Evolutionary conservation across 495 filamentous ascomycete genomes (phyloP).

Genomic region (Penicillium taxi): DNA sequence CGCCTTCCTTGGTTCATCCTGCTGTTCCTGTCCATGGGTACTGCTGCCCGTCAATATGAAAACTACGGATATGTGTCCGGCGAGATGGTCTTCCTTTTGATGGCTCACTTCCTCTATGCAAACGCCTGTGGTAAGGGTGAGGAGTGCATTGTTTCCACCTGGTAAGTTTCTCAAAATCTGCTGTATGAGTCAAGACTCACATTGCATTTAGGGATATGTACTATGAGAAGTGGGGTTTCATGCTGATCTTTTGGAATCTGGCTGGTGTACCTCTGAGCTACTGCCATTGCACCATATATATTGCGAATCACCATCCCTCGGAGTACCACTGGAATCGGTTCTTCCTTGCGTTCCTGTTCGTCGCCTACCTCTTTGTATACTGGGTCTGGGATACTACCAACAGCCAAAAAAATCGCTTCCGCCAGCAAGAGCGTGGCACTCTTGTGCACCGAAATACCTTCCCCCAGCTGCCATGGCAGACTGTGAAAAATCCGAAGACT

Average conservation of each 20-base stretch:
- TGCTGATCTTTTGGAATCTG: conserved; percentile 99
- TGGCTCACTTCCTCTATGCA: conserved; percentile 94
- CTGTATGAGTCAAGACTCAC: conserved; percentile 1
- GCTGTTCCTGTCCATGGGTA: conserved; percentile 65
- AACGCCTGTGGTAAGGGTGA: conserved; percentile 96
- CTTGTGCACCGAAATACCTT: conserved; percentile 68
- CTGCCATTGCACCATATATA: conserved; percentile 93
- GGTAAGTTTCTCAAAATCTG: conserved; percentile 40
- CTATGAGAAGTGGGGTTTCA: conserved; percentile 99
- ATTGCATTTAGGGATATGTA: conserved; percentile 71
- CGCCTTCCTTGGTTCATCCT: conserved; percentile 95
- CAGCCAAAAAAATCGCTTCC: conserved; percentile 93
- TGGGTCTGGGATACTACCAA: conserved; percentile 89
- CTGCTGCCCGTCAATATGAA: conserved; percentile 84
- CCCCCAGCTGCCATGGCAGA: conserved; percentile 90
- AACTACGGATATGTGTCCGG: conserved; percentile 83
- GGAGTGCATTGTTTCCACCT: conserved; percentile 87
- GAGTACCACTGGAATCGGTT: conserved; percentile 70
- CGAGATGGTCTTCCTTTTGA: conserved; percentile 77
- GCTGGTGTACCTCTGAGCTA: conserved; percentile 92
- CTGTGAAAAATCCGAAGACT: conserved; percentile 75
- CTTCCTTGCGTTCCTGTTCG: conserved; percentile 57
- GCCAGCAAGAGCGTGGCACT: conserved; percentile 70
- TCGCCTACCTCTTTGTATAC: conserved; percentile 76
- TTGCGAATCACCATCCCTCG: conserved; percentile 80